Base-by-base conservation (phyloP, 2,329 filamentous ascomycete genomes). In the Apiospora kogelbergensis region DNA sequence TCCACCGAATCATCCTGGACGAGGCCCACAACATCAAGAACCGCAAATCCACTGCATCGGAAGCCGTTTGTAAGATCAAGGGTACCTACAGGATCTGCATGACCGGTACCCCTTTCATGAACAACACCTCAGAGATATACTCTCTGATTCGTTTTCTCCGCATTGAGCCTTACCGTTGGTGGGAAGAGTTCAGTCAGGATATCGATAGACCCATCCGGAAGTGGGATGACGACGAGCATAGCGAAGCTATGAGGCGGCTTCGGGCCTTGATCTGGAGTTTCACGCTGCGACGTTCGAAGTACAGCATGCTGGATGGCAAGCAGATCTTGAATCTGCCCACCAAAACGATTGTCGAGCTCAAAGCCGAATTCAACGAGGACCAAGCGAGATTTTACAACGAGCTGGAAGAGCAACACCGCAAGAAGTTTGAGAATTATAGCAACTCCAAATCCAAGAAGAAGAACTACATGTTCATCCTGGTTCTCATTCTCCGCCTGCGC, bases 31-130 rank as follows among this genome's bases (percentile, higher is more conserved):
- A 88, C 75, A 93, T 96, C 81, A 96, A 95, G 82, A 96, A 95
- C 75, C 88, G 88, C 68, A 83, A 81, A 42, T 90, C 92, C 0
- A 87, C 89, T 71, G 81, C 86, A 6, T 88, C 91, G 0, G 83
- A 84, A 71, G 92, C 89, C 15, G 88, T 88, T 41, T 87, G 83
- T 73, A 78, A 81, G 22, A 80, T 96, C 17, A 81, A 86, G 70
- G 83, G 91, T n/a, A 84, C 81, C 37, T 89, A 92, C 76, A 86
- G 93, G 60, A 89, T 93, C 80, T 94, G 91, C 76, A 88, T 96
- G 81, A 95, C 91, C 6, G 93, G 93, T 24, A 96, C 93, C 0
- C 93, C 93, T 0, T 93, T 96, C 90, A 97, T 97, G 92, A 98
- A 97, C 74, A 90, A 87, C 17, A 88, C 95, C 2, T 84, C 88